Conservation (phyloP, 148 eudicot genomes). For the Vaccinium vitisidaea region DNA sequence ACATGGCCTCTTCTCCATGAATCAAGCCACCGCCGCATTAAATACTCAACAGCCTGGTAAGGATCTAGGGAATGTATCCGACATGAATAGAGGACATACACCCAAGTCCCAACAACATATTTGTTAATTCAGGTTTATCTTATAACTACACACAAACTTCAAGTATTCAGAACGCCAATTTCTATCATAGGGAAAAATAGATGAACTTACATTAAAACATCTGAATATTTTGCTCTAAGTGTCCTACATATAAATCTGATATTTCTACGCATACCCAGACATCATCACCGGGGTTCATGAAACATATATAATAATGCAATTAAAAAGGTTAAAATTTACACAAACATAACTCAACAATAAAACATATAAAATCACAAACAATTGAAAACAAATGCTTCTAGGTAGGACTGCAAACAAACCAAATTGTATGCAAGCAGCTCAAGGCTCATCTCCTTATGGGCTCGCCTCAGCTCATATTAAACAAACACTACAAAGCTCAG, state of each 20-base stretch:
- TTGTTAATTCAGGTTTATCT: background rate
- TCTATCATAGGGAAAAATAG: background rate
- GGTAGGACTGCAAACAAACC: background rate
- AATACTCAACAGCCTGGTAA: background rate
- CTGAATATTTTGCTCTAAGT: background rate
- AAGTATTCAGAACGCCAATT: background rate
- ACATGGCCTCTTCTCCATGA: background rate
- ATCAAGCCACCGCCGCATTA: background rate
- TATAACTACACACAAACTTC: background rate
- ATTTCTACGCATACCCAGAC: background rate
- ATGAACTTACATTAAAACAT: background rate
- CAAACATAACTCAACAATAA: background rate
- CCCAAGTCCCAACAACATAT: background rate
- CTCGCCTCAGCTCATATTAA: too few relatives aligned
- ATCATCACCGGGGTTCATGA: background rate
- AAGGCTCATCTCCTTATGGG: too few relatives aligned
- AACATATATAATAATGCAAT: background rate
- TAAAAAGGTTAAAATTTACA: background rate
- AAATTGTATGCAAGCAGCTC: too few relatives aligned
- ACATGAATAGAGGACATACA: background rate
- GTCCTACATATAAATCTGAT: background rate
- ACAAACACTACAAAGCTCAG: too few relatives aligned
- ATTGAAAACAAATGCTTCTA: background rate
- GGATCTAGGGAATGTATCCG: background rate
- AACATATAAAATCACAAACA: background rate